Conservation (phyloP, 345 rosid species). For the Eucalyptus caleyi region DNA sequence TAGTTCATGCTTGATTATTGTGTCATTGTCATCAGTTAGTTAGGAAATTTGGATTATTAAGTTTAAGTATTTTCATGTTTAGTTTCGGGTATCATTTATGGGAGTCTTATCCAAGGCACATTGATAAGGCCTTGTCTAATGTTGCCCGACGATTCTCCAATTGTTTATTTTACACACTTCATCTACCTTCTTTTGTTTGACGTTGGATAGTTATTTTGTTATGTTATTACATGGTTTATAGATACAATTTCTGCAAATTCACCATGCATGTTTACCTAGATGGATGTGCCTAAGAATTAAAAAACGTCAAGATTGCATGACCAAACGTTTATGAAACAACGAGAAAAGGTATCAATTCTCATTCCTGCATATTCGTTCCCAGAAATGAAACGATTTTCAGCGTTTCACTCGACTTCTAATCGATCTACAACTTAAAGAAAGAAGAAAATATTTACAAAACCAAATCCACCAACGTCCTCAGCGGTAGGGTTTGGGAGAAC, state of each 20-base stretch:
- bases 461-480: background rate
- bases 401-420: background rate
- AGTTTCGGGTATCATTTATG: accelerated
- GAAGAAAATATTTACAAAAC: background rate
- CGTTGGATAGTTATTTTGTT: background rate
- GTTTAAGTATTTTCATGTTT: background rate
- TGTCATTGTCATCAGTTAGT: background rate
- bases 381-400: too few species aligned
- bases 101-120: background rate
- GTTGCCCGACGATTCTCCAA: accelerated
- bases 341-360: too few species aligned
- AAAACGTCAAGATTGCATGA: background rate
- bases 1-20: background rate
- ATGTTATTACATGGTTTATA: background rate
- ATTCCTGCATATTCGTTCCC: too few species aligned
- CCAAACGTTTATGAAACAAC: background rate
- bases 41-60: background rate
- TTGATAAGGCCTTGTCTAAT: accelerated
- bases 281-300: background rate
- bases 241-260: background rate
- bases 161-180: too few species aligned
- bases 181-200: background rate
- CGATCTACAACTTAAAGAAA: background rate
- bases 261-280: background rate
- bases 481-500: background rate